Evolutionary conservation across 1,284 basidiomycete species (phyloP).

Genomic region (Pseudozyma sp.): DNA sequence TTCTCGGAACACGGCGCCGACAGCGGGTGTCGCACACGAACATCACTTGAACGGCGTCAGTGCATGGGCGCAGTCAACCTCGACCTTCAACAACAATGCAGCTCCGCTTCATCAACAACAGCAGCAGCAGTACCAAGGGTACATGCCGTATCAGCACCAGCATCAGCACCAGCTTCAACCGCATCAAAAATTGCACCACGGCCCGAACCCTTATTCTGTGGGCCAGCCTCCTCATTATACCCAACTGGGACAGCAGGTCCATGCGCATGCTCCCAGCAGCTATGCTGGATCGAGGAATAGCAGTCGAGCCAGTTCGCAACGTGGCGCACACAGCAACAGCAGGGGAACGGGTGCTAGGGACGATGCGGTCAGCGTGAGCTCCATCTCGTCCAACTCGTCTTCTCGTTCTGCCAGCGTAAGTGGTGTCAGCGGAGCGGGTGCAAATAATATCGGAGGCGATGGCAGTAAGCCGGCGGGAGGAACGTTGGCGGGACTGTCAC

Average conservation of each 20-base stretch:
- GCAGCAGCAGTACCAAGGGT: background rate
- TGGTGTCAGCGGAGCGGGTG: constrained; percentile 9
- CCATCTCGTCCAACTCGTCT: constrained; percentile 25
- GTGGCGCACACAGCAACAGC: constrained; percentile 3
- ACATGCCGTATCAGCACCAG: constrained; percentile 2
- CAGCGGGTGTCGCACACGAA: constrained; percentile 11
- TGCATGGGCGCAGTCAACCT: constrained; percentile 41
- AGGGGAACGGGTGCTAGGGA: constrained; percentile 2
- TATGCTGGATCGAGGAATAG: constrained; percentile 18
- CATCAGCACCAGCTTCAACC: background rate
- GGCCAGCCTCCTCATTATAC: constrained; percentile 10
- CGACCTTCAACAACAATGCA: constrained; percentile 6
- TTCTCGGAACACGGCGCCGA: background rate
- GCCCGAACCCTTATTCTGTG: constrained; percentile 1
- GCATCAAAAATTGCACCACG: constrained; percentile 6
- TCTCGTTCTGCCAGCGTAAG: constrained; percentile 35
- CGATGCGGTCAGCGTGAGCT: constrained; percentile 27
- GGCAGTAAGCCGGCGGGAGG: background rate
- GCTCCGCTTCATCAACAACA: constrained; percentile 10
- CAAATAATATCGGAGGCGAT: background rate
- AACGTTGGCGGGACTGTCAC: constrained; percentile 5
- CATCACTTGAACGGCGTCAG: constrained; percentile 21
- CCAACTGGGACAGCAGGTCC: background rate
- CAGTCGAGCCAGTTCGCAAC: constrained; percentile 33
- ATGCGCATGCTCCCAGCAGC: background rate